A percentile compares a stretch with the other conserved stretches of the same genome.
Evolutionary conservation across 192 early-diverging fungal genomes (phyloP).

Genomic region (Rhizophagus clarus): DNA sequence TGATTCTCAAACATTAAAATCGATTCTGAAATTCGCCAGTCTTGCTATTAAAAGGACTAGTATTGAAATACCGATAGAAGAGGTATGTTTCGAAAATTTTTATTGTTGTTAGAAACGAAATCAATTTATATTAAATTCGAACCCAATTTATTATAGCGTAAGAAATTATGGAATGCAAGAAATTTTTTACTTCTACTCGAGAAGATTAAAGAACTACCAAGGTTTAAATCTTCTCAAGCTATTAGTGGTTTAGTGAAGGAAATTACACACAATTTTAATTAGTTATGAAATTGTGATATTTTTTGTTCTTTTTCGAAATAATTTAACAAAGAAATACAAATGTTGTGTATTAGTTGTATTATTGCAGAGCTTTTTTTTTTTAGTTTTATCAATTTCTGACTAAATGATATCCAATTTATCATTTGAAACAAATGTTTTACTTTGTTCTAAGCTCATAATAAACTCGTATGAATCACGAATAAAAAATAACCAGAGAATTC

Average conservation of each 20-base stretch:
- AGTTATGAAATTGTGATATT: background rate
- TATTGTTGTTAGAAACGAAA: background rate
- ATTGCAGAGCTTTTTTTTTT: no score
- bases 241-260: background rate
- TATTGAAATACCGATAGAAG: background rate
- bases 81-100: background rate
- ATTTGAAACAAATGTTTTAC: no score
- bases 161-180: background rate
- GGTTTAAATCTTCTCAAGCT: background rate
- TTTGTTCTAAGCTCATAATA: no score
- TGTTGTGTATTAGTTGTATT: no score
- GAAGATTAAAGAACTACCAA: conserved; percentile 18
- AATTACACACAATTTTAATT: background rate
- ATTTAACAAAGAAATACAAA: no score
- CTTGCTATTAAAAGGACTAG: conserved; percentile 3
- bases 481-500: no score
- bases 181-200: background rate
- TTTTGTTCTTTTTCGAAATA: no score
- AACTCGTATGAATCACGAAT: no score
- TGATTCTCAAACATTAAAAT: conserved; percentile 13
- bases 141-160: background rate
- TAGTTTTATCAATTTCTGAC: no score
- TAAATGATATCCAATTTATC: no score
- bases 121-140: background rate
- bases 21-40: background rate